Base-by-base conservation (phyloP, 140 eudicot species). In the Flaveria floridana region DNA sequence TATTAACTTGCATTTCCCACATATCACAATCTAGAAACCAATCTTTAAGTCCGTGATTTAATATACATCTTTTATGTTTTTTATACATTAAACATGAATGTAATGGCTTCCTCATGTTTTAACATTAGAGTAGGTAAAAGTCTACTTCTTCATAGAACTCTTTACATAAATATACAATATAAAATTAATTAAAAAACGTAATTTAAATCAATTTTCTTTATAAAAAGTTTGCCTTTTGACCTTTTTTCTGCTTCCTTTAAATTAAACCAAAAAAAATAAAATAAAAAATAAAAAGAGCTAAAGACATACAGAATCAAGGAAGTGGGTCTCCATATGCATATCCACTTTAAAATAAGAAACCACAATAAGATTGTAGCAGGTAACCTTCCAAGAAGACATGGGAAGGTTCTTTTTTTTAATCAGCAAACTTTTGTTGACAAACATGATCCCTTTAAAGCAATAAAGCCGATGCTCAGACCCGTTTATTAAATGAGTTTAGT, bases 311-410 rank as follows among this genome's bases (percentile, higher is more conserved):
- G 74, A 79, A 79, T 19, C 73, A 65, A 72, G 21, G 50, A 58
- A 18, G 73, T 64, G 66, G 78, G 66, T 71, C 44, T 57, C 51
- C 81, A 68, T 48, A 68, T 77, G 81, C 80, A 76, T 67, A 70
- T 42, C 51, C 76, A 57, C 81, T 77, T 25, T 39, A 57, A 77
- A 58, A 68, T 70, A 68, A 57, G 1, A 70, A 74, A 62, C 13
- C 52, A 46, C 71, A 5, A n/a, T 55, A 67, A 37, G 48, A 76
- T 67, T 53, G 66, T 78, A 71, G 23, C 68, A 61, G 48, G 82
- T 71, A 51, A 63, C 68, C 68, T 71, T 71, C 78, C 68, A 71
- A 55, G 78, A 71, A 72, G 25, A 21, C 9, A 53, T 34, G 7
- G 41, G 52, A 72, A 79, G 20, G 0, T 63, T 74, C 71, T 47